These are phyloP conservation scores for Leishmania mexicana DNA, from an alignment of 208 protist species.

Conservation along the genomic window DNA sequence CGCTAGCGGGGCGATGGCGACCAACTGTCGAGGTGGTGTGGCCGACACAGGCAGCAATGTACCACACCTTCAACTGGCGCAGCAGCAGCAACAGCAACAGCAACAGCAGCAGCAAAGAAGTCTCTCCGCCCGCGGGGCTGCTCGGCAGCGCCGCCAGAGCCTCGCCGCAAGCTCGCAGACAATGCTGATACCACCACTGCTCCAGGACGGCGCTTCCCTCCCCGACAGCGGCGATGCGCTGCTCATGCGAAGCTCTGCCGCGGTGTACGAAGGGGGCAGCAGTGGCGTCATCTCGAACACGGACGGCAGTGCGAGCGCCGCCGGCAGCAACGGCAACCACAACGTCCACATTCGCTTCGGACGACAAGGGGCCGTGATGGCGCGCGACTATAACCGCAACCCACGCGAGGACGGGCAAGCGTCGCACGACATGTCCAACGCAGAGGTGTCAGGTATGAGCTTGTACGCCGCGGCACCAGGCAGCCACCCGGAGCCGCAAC, in stretches of 20 bases:
- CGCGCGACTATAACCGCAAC: slow-evolving; percentile 32
- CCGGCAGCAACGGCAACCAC: slow-evolving; percentile 5
- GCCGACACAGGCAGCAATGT: not conserved
- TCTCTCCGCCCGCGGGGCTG: slow-evolving; percentile 18
- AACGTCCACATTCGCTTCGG: slow-evolving; percentile 18
- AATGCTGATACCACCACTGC: not conserved
- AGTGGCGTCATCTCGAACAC: not conserved
- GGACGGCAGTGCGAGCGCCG: not conserved
- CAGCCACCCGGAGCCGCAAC: slow-evolving; percentile 4
- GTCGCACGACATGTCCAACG: slow-evolving; percentile 15
- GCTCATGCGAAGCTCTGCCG: not conserved
- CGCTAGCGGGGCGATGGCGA: not conserved
- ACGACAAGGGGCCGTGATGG: slow-evolving; percentile 22
- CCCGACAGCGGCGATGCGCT: slow-evolving; percentile 13
- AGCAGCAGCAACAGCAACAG: slow-evolving; percentile 9
- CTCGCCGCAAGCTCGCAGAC: slow-evolving; percentile 6
- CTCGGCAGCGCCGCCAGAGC: slow-evolving; percentile 21
- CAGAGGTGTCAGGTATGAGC: not conserved
- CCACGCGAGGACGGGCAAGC: slow-evolving; percentile 34
- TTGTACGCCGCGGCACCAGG: not conserved
- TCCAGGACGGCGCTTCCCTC: not conserved
- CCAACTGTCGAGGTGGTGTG: not conserved
- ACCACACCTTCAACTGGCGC: not conserved
- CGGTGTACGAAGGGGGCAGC: not conserved
- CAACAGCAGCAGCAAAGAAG: slow-evolving; percentile 12